Evolutionary conservation across 441 rosid genomes (phyloP).

Genomic region (Eutrema salsugineum): DNA sequence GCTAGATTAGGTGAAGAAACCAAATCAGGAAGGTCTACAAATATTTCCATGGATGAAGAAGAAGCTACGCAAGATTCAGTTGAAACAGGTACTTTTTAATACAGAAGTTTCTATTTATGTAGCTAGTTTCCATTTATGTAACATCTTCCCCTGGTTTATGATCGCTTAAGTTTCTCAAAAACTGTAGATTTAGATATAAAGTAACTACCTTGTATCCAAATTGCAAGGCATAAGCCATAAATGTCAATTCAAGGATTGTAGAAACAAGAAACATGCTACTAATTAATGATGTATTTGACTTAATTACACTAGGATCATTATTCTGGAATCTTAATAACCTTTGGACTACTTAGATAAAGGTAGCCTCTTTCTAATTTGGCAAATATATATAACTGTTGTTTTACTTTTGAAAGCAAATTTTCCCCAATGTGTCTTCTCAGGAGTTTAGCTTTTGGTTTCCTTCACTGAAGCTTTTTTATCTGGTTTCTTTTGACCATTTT

Average conservation of each 20-base stretch:
- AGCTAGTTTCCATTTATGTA: background rate
- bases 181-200: too few species aligned
- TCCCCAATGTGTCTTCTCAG: background rate
- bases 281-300: conserved; percentile 4
- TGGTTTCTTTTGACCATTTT: background rate
- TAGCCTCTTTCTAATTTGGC: background rate
- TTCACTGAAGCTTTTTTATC: background rate
- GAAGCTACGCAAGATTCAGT: conserved; percentile 27
- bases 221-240: background rate
- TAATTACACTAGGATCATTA: background rate
- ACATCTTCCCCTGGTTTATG: background rate
- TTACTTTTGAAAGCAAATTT: background rate
- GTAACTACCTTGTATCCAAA: background rate
- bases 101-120: background rate
- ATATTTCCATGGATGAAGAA: conserved; percentile 14
- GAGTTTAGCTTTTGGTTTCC: background rate
- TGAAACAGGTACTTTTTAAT: conserved; percentile 53
- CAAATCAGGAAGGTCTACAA: conserved; percentile 12
- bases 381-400: background rate
- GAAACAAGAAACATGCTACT: background rate
- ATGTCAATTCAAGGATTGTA: background rate
- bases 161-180: background rate
- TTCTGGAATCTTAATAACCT: background rate
- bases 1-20: conserved; percentile 23
- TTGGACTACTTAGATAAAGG: background rate